Percentiles rank a stretch among this genome's conserved stretches.
Conservation (phyloP, 768 basidiomycete genomes). For the Termitomyces sp. region DNA sequence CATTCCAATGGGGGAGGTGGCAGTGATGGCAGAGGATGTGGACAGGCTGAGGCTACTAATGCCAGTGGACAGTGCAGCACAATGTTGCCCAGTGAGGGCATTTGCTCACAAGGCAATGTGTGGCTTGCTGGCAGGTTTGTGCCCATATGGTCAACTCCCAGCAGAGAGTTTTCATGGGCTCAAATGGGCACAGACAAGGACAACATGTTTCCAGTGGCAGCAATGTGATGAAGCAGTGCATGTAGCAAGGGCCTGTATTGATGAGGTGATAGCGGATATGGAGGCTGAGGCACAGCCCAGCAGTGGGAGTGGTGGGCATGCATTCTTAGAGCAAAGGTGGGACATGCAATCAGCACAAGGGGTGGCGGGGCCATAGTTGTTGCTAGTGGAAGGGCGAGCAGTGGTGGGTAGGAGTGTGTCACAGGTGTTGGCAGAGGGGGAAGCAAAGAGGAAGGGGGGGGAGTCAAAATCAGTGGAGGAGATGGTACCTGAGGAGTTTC, state of each 20-base stretch:
- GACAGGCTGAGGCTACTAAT: no score
- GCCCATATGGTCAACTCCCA: no score
- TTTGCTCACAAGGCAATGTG: no score
- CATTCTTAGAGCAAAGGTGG: background rate
- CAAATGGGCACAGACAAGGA: background rate
- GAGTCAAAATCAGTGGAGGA: no score
- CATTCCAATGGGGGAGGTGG: no score
- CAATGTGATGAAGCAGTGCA: background rate
- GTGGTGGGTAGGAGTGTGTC: background rate
- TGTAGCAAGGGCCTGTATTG: background rate
- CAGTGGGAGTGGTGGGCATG: background rate
- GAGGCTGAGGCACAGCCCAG: background rate
- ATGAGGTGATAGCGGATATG: background rate
- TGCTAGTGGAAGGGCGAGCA: background rate
- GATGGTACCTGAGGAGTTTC: no score
- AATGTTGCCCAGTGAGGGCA: no score
- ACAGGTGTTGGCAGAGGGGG: background rate
- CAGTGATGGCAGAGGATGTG: no score
- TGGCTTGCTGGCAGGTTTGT: no score
- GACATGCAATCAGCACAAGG: background rate
- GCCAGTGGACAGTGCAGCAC: no score
- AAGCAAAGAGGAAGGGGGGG: background rate
- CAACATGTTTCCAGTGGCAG: background rate
- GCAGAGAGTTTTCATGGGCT: background rate
- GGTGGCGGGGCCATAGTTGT: background rate